Evolutionary conservation across 148 eudicot genomes (phyloP), one percentile per base, ranked within the genome.

Genomic region (Drosera capensis): DNA sequence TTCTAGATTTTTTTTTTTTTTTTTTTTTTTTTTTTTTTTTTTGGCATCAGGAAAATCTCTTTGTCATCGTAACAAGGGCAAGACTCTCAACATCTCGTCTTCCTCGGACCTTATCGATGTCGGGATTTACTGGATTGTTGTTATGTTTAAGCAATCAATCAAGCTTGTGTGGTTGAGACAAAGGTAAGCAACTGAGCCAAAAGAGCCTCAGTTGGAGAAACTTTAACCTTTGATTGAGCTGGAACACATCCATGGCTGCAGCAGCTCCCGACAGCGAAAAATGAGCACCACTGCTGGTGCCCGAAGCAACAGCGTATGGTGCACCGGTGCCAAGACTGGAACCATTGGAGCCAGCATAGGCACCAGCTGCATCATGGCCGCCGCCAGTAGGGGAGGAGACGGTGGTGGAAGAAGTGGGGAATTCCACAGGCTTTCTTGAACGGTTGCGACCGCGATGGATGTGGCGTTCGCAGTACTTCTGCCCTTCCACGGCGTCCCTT

Each of bases 391-490:
- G 8, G 20, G 2, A 25, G 11, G 54, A 9, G 24, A 64, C 19
- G 36, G 64, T 3, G 46, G 66, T 16, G 43, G 75, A 25, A 55
- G 84, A 37, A 68, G 78, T 52, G 62, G 86, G 79, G 49, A 63
- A 55, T 88, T 88, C 97, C 97, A 88, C 97, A 80, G 97, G 97
- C 94, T 88, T 88, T 88, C 97, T 88, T 88, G 94, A 88, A 83
- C 97, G 97, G 73, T 73, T 78, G 39, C 79, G 76, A 49, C 97
- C 97, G 49, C 97, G 92, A 65, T 88, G 79, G 48, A 88, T 52
- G 62, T 88, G 97, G 63, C 93, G 94, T 53, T 80, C 94, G 54
- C 97, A 88, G 60, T 88, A 88, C 63, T 88, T 88, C 20, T 88
- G 92, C 41, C 79, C 87, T 43, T 71, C 63, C 39, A 88, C 80